phyloP scores from a whole-genome alignment of 768 basidiomycete species.

The Strobilomyces confusus region DNA sequence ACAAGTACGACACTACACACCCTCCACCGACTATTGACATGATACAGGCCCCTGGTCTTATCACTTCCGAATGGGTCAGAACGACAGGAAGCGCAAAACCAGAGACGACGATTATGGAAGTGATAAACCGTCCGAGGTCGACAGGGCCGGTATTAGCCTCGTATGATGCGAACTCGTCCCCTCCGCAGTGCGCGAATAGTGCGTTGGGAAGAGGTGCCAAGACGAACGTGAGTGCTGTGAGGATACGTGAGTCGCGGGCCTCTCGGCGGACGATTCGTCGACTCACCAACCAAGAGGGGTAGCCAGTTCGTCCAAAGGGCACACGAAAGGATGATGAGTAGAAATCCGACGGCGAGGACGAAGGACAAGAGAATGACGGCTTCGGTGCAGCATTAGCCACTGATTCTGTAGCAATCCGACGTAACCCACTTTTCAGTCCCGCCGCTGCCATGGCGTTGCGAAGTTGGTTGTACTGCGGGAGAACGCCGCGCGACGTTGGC shows the following conservation, averaged over 20 bases:
- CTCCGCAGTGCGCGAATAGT: slow-evolving; percentile 87
- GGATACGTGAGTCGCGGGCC: background rate
- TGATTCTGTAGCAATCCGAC: background rate
- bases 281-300: slow-evolving; percentile 90
- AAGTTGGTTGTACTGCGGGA: no score
- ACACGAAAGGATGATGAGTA: slow-evolving; percentile 95
- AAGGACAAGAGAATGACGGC: slow-evolving; percentile 97
- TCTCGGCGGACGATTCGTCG: background rate
- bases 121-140: slow-evolving; percentile 94
- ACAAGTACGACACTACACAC: slow-evolving; percentile 34
- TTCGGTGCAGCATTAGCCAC: slow-evolving; percentile 29
- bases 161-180: slow-evolving; percentile 81
- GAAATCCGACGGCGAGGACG: slow-evolving; percentile 95
- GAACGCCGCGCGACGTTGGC: background rate
- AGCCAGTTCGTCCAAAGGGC: slow-evolving; percentile 97
- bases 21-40: slow-evolving; percentile 97
- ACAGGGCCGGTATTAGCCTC: slow-evolving; percentile 67
- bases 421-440: slow-evolving; percentile 61
- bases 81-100: slow-evolving; percentile 93
- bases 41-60: slow-evolving; percentile 75
- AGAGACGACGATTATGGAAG: slow-evolving; percentile 83
- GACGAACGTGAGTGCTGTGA: slow-evolving; percentile 85
- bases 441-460: slow-evolving; percentile 50
- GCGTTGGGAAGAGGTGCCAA: slow-evolving; percentile 95
- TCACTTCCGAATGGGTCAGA: slow-evolving; percentile 87